phyloP scores from a whole-genome alignment of 192 early-diverging fungal species.

The Kappamyces sp. region DNA sequence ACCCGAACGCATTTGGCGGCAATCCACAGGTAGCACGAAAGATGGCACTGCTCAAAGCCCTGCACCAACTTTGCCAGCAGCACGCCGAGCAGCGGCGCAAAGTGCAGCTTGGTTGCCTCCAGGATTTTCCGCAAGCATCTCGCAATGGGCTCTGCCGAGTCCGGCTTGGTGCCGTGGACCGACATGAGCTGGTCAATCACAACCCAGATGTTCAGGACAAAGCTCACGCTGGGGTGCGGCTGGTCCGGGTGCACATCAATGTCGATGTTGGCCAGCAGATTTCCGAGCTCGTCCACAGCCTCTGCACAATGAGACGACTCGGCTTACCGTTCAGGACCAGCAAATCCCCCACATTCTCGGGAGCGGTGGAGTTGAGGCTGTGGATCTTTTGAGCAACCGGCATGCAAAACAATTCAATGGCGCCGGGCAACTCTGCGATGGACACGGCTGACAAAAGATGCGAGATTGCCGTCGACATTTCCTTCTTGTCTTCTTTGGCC shows the following conservation, averaged over 20 bases:
- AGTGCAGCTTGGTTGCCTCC: constrained; percentile 47
- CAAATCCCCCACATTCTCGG: constrained; percentile 1
- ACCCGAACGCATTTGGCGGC: constrained; percentile 57
- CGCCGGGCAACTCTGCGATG: constrained; percentile 43
- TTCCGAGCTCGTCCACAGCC: constrained; percentile 52
- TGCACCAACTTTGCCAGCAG: constrained; percentile 57
- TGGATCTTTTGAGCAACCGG: constrained; percentile 71
- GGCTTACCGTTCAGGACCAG: neutral
- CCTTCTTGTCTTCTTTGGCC: constrained; percentile 60
- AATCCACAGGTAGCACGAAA: constrained; percentile 78
- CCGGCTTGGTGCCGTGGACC: constrained; percentile 41
- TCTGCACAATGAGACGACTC: constrained; percentile 29
- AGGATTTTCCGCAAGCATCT: constrained; percentile 55
- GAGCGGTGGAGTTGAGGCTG: constrained; percentile 32
- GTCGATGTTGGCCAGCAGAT: constrained; percentile 53
- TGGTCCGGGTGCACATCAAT: constrained; percentile 38
- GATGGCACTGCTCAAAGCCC: constrained; percentile 61
- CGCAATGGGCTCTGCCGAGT: constrained; percentile 43
- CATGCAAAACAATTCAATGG: constrained; percentile 65
- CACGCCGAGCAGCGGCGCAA: constrained; percentile 48
- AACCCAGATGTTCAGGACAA: constrained; percentile 69
- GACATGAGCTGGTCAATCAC: constrained; percentile 55
- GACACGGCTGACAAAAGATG: constrained; percentile 82
- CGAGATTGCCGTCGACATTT: constrained; percentile 84
- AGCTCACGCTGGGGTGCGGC: constrained; percentile 59